Conservation (phyloP, 345 rosid genomes). For the Moricandia moricandioides region DNA sequence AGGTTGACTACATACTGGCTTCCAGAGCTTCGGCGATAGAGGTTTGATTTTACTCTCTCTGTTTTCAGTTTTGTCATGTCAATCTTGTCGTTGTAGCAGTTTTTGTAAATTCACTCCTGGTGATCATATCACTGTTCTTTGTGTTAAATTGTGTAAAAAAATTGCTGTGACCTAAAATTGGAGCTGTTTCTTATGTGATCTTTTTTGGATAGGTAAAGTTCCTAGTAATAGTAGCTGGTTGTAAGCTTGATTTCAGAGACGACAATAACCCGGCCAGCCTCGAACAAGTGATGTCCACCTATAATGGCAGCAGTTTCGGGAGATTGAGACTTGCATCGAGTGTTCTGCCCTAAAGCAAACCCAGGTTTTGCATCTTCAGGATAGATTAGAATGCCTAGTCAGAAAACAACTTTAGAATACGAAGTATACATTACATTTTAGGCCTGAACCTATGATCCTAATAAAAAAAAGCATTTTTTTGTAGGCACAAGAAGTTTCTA, state of each 20-base stretch:
- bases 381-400: conserved; percentile 13
- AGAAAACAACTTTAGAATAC: not conserved
- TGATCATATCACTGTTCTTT: not conserved
- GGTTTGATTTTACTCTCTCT: conserved; percentile 15
- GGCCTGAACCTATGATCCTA: conserved; percentile 7
- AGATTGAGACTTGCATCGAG: conserved; percentile 95
- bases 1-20: conserved; percentile 76
- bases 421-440: not conserved
- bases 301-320: conserved; percentile 97
- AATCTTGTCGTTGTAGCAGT: not conserved
- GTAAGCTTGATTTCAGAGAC: conserved; percentile 93
- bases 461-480: not conserved
- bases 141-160: not conserved
- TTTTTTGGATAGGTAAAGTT: conserved; percentile 65
- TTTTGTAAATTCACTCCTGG: not conserved
- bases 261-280: conserved; percentile 67
- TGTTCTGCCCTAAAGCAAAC: conserved; percentile 79
- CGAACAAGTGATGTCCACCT: conserved; percentile 76
- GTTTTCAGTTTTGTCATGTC: not conserved
- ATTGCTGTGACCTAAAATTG: not conserved
- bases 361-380: conserved; percentile 53
- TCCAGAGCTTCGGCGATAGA: conserved; percentile 33
- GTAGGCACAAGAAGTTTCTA: conserved; percentile 96
- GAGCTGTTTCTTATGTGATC: conserved; percentile 1
- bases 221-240: conserved; percentile 95